Conservation (phyloP, 202 grass and related monocot genomes). For the Saccharum hybrid region DNA sequence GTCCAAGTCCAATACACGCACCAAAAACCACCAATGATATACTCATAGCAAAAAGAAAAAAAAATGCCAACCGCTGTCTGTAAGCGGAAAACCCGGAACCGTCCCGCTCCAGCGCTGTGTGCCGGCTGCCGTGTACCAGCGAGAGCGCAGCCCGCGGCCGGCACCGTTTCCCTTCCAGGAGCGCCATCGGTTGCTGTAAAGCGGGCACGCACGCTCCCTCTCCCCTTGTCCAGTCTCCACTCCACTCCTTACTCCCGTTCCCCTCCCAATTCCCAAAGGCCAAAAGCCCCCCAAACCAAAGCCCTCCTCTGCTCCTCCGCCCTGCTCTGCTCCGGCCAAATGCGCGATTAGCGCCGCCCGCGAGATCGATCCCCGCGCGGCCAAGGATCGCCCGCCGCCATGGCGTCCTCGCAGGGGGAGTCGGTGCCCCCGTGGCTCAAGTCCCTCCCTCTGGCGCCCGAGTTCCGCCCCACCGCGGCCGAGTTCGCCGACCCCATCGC, state of each 20-base stretch:
- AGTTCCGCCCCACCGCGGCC: constrained; percentile 71
- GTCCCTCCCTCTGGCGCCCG: constrained; percentile 74
- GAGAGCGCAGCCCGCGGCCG: neutral
- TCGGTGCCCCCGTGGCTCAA: constrained; percentile 69
- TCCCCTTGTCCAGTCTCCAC: neutral
- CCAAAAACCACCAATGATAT: neutral
- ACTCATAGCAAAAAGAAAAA: neutral
- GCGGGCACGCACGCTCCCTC: too few relatives aligned
- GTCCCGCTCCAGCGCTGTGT: neutral
- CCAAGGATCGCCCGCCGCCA: neutral
- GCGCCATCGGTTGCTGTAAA: neutral
- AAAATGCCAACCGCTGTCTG: neutral
- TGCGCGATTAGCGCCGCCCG: constrained; percentile 34
- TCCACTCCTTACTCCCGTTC: neutral
- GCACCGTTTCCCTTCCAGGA: neutral
- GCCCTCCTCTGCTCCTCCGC: constrained; percentile 23
- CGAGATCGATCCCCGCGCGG: constrained; percentile 13
- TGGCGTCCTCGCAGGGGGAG: constrained; percentile 39
- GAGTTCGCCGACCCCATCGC: constrained; percentile 68
- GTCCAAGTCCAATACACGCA: too few relatives aligned
- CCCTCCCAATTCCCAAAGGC: neutral
- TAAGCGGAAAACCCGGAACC: neutral
- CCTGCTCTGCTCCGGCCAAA: constrained; percentile 24
- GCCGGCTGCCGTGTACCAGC: neutral
- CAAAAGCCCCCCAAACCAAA: too few relatives aligned